phyloP scores from a whole-genome alignment of 176 grass and related monocot species.

The Aegilops speltoides region DNA sequence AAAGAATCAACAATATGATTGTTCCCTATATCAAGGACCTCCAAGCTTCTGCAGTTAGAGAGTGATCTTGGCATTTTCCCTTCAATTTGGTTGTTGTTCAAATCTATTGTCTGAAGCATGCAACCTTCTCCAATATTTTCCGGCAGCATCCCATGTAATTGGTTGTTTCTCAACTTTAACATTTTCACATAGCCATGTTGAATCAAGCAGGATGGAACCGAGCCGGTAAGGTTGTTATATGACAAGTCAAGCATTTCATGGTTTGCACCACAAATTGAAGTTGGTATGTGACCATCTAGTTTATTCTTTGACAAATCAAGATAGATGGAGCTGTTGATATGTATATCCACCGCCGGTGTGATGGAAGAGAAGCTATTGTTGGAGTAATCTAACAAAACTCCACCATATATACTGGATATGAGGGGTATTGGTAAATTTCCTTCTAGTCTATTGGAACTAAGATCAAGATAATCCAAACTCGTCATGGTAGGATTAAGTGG shows the following conservation, averaged over 20 bases:
- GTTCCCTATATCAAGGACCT: slow-evolving; percentile 11
- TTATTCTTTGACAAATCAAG: slow-evolving; percentile 22
- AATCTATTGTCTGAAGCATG: slow-evolving; percentile 23
- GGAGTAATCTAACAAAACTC: neutral
- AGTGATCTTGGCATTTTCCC: slow-evolving; percentile 18
- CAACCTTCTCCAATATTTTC: neutral
- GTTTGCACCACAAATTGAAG: slow-evolving; percentile 21
- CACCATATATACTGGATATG: fast-evolving
- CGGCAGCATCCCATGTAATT: neutral
- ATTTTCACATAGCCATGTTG: neutral
- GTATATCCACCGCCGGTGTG: neutral
- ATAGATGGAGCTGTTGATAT: neutral
- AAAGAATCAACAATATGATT: slow-evolving; percentile 22
- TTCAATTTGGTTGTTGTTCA: slow-evolving; percentile 6
- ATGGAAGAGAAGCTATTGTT: slow-evolving; percentile 2
- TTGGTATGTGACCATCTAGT: slow-evolving; percentile 22
- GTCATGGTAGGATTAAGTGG: neutral
- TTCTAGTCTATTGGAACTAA: slow-evolving; percentile 9
- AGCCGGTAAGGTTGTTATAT: slow-evolving; percentile 22
- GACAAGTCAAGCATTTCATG: neutral
- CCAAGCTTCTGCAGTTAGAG: neutral
- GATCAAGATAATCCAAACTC: neutral
- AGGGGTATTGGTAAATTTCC: neutral
- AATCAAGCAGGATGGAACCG: neutral
- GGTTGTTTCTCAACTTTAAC: slow-evolving; percentile 19